phyloP scores from a whole-genome alignment of 495 filamentous ascomycete species.

The Bombardia bombarda region DNA sequence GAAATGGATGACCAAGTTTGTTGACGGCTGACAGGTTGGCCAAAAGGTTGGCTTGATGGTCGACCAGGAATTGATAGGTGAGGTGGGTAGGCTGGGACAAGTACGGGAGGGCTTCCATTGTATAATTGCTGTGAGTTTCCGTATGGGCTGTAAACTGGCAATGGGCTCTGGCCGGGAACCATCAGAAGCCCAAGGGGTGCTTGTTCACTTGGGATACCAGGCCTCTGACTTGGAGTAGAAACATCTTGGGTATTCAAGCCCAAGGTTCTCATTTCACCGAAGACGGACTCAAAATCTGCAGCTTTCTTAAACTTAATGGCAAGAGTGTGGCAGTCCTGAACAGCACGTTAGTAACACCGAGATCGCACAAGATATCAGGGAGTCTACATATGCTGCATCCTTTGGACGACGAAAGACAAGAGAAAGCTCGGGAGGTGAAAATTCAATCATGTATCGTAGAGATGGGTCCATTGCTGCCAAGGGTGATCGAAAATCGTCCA shows the following conservation, averaged over 20 bases:
- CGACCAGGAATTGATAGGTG: background rate
- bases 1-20: conserved; percentile 4
- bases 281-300: conserved; percentile 9
- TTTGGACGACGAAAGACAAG: conserved; percentile 15
- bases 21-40: background rate
- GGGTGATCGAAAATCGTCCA: conserved; percentile 9
- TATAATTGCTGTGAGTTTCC: conserved; percentile 1
- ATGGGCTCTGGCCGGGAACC: background rate
- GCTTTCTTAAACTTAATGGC: conserved; percentile 7
- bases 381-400: too few relatives aligned
- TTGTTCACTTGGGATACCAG: background rate
- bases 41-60: conserved; percentile 11
- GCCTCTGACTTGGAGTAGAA: background rate
- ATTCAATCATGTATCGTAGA: conserved; percentile 6
- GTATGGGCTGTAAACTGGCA: background rate
- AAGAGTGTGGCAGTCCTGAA: conserved; percentile 5
- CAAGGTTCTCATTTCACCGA: conserved; percentile 8
- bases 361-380: background rate
- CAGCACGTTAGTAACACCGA: background rate
- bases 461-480: background rate
- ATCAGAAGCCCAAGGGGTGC: background rate
- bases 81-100: background rate
- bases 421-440: conserved; percentile 1
- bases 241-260: conserved; percentile 3
- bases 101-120: background rate